Base-by-base conservation (phyloP, 2,329 filamentous ascomycete species). In the Elsinoe australis region DNA sequence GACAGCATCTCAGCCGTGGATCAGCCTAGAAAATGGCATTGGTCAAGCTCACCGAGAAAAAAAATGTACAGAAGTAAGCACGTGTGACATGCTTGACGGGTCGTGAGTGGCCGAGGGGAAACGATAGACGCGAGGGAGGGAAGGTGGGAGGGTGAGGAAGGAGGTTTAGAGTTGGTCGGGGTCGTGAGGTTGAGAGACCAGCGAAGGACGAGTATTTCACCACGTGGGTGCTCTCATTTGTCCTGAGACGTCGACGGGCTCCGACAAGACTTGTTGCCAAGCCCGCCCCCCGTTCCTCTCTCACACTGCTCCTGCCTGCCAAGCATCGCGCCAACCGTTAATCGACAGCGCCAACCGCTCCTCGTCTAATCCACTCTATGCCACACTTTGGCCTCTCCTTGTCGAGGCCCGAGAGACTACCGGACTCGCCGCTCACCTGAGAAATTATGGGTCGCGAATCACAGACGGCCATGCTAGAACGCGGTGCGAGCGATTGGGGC, bases 11-110 rank as follows among this genome's bases (percentile, higher is more conserved):
- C 26, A 15, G 22, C 39, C 24, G 26, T 18, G n/a, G 24, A 44
- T 44, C 39, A 26, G 9, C 22, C 22, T 22, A 31, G 26, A 44
- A 44, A 8, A 18, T 18, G 17, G 9, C 3, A 26, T 22, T 35
- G 4, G 35, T 14, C 21, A 39, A 39, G 35, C 35, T 39, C 35
- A 39, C 14, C n/a, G n/a, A 22, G 21, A 12, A 39, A 39, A 22
- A 39, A 39, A 26, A 26, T 8, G 36, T 24, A 41, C 36, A 41
- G 21, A n/a, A n/a, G n/a, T 26, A 44, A 44, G 39, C 39, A 44
- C 39, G 39, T 44, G 39, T 44, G 29, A 26, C 39, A 17, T 44
- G 24, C 39, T 44, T 10, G 24, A 31, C 26, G 21, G n/a, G 24
- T 18, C n/a, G 39, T 44, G 39, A 44, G 14, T 44, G 39, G 39